Conservation (phyloP, 2,329 filamentous ascomycete species). For the Exophiala mesophila region DNA sequence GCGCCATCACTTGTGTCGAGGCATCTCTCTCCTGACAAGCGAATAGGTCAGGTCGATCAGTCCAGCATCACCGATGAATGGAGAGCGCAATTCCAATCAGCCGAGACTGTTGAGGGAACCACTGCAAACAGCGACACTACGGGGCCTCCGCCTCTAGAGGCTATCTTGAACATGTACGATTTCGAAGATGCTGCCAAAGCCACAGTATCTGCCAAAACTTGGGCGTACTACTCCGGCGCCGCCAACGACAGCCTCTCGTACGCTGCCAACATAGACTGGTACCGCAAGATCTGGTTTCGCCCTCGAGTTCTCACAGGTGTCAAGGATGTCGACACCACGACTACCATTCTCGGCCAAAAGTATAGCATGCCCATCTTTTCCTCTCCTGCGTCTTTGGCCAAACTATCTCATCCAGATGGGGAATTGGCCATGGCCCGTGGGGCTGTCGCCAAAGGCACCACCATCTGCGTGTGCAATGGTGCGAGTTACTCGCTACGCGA, state of each 20-base stretch:
- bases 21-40: slow-evolving; percentile 15
- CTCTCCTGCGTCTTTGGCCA: slow-evolving; percentile 32
- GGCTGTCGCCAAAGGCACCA: slow-evolving; percentile 13
- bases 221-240: slow-evolving; percentile 28
- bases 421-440: slow-evolving; percentile 37
- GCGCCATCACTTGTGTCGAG: slow-evolving; percentile 23
- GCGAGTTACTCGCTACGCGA: slow-evolving; percentile 56
- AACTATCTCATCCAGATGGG: slow-evolving; percentile 40
- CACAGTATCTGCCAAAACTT: slow-evolving; percentile 23
- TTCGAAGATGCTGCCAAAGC: slow-evolving; percentile 22
- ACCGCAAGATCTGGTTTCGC: slow-evolving; percentile 43
- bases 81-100: slow-evolving; percentile 13
- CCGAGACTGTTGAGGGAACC: slow-evolving; percentile 27
- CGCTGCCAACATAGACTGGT: slow-evolving; percentile 27
- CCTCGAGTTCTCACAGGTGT: slow-evolving; percentile 43
- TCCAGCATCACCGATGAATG: slow-evolving; percentile 13
- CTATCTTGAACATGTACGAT: slow-evolving; percentile 22
- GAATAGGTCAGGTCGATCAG: slow-evolving; percentile 26
- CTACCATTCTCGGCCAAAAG: slow-evolving; percentile 27
- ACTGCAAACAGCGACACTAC: slow-evolving; percentile 7
- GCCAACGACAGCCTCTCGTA: slow-evolving; percentile 19
- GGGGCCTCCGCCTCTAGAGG: slow-evolving; percentile 14
- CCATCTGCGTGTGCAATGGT: slow-evolving; percentile 41
- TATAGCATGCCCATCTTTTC: slow-evolving; percentile 22
- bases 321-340: slow-evolving; percentile 31